A percentile compares a stretch with the other conserved stretches of the same genome.
Evolutionary conservation across 331 rosid genomes (phyloP).

Genomic region (Acacia pycnantha): DNA sequence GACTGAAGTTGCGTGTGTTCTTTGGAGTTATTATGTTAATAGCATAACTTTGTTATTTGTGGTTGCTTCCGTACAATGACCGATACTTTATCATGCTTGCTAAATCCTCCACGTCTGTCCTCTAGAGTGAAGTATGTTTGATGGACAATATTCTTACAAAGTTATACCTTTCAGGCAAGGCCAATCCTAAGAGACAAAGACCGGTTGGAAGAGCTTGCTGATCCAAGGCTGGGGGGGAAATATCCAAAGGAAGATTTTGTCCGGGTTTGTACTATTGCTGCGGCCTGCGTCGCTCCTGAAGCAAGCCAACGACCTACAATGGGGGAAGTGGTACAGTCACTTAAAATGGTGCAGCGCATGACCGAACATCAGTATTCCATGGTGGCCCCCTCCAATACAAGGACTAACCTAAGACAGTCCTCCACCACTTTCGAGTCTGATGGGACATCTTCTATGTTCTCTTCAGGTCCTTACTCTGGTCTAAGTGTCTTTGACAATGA

Average conservation of each 20-base stretch:
- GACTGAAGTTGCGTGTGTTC: not conserved
- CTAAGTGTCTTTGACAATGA: constrained; percentile 75
- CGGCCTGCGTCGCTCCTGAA: constrained; percentile 94
- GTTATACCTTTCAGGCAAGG: constrained; percentile 64
- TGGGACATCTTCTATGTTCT: constrained; percentile 86
- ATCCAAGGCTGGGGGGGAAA: constrained; percentile 74
- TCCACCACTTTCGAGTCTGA: constrained; percentile 82
- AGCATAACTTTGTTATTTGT: not conserved
- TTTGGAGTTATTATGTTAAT: not conserved
- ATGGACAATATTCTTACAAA: constrained; percentile 8
- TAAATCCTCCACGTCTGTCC: not conserved
- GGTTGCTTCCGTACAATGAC: not conserved
- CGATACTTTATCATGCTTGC: not conserved
- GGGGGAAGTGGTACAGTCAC: constrained; percentile 97
- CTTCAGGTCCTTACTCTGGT: constrained; percentile 90
- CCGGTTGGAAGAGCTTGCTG: constrained; percentile 77
- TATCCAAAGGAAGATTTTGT: constrained; percentile 80
- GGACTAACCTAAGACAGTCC: constrained; percentile 69
- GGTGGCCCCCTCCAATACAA: constrained; percentile 54
- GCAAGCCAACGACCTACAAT: constrained; percentile 93
- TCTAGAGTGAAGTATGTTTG: not conserved
- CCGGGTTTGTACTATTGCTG: constrained; percentile 88
- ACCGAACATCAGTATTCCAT: constrained; percentile 59
- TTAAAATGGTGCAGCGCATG: constrained; percentile 90
- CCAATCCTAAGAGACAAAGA: constrained; percentile 90